These are phyloP conservation scores for Tuber magnatum DNA, from an alignment of 495 filamentous ascomycete species.

Conservation along the genomic window DNA sequence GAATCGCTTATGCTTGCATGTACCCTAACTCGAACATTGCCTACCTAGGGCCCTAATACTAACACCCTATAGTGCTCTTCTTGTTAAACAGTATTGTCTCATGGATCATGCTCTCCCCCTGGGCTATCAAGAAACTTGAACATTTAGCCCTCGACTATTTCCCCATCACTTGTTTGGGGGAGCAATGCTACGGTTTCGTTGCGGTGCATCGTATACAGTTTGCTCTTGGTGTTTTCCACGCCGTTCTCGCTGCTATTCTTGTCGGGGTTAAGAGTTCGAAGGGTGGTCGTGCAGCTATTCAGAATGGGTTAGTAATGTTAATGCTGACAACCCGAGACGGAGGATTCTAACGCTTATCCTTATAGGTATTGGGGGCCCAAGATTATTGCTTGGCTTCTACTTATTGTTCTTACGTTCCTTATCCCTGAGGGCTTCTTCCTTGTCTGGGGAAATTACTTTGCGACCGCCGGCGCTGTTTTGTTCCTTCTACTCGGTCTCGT, in stretches of 20 bases:
- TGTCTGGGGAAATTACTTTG: slow-evolving; percentile 90
- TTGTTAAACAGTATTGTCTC: slow-evolving; percentile 92
- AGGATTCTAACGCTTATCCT: slow-evolving; percentile 39
- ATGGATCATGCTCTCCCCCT: slow-evolving; percentile 98
- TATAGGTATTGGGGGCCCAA: slow-evolving; percentile 50
- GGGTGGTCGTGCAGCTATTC: slow-evolving; percentile 76
- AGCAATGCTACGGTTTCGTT: slow-evolving; percentile 89
- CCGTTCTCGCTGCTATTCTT: slow-evolving; percentile 72
- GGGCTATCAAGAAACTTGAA: slow-evolving; percentile 93
- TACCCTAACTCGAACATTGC: slow-evolving; percentile 5
- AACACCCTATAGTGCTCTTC: slow-evolving; percentile 57
- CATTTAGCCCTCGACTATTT: slow-evolving; percentile 90
- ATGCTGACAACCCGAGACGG: slow-evolving; percentile 61
- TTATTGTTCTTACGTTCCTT: slow-evolving; percentile 87
- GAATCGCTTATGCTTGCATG: slow-evolving; percentile 79
- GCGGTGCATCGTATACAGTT: slow-evolving; percentile 98
- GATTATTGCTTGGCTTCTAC: slow-evolving; percentile 72
- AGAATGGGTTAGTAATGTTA: slow-evolving; percentile 58
- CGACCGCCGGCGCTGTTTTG: slow-evolving; percentile 78
- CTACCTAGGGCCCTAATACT: slow-evolving; percentile 7
- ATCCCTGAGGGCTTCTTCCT: slow-evolving; percentile 95
- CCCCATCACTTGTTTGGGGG: slow-evolving; percentile 80
- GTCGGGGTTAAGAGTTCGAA: slow-evolving; percentile 81
- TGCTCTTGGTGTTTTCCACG: slow-evolving; percentile 87
- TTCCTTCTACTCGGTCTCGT: slow-evolving; percentile 91